phyloP scores from a whole-genome alignment of 345 rosid species.

The Salix koriyanagi region DNA sequence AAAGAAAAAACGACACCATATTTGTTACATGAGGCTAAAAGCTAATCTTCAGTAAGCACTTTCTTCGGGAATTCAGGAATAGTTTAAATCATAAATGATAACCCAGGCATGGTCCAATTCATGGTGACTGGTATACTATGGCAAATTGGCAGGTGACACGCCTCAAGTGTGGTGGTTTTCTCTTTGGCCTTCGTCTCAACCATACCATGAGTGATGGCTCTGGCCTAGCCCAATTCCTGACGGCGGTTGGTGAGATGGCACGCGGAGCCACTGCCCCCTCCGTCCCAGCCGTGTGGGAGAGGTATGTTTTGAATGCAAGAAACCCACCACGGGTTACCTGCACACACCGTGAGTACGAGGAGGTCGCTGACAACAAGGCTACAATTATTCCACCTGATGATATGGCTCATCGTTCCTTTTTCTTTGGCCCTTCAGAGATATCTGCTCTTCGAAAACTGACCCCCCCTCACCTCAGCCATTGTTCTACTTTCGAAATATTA shows the following conservation, averaged over 20 bases:
- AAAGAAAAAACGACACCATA: too few species aligned
- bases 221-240: constrained; percentile 5
- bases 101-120: too few species aligned
- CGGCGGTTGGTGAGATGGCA: constrained; percentile 7
- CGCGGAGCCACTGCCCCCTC: constrained; percentile 2
- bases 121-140: too few species aligned
- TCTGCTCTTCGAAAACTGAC: neutral
- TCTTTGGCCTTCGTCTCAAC: neutral
- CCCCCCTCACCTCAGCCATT: neutral
- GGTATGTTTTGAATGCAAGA: constrained; percentile 8
- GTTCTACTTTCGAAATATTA: constrained; percentile 20
- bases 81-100: too few species aligned
- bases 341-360: constrained; percentile 9
- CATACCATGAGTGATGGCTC: constrained; percentile 9
- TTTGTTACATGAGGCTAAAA: too few species aligned
- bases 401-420: neutral
- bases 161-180: constrained; percentile 12
- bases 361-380: neutral
- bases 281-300: constrained; percentile 13
- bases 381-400: neutral
- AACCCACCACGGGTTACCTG: constrained; percentile 16
- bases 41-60: too few species aligned
- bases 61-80: too few species aligned
- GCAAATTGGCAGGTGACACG: constrained; percentile 10
- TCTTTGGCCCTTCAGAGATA: constrained; percentile 12